phyloP scores from a whole-genome alignment of 306 rosid species.

The Ammopiptanthus mongolicus region DNA sequence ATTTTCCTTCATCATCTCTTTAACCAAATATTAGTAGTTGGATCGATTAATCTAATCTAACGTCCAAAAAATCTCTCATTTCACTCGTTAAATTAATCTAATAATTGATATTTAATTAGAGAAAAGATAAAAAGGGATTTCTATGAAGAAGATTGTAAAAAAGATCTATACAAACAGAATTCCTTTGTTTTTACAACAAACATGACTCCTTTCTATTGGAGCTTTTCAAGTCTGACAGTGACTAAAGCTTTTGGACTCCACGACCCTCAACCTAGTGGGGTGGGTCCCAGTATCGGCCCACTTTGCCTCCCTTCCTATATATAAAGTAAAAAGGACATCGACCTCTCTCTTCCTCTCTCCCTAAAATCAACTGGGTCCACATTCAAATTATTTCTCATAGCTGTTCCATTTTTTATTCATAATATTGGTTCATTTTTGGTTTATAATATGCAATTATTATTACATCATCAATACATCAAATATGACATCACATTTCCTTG shows the following conservation, averaged over 20 bases:
- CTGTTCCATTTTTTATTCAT: not conserved
- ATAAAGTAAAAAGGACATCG: slow-evolving; percentile 40
- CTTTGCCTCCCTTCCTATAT: slow-evolving; percentile 26
- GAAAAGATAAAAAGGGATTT: too few species aligned
- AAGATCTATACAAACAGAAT: too few species aligned
- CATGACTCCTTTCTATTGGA: slow-evolving; percentile 25
- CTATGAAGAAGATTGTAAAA: too few species aligned
- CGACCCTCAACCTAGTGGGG: not conserved
- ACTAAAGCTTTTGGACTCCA: slow-evolving; percentile 50
- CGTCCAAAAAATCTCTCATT: too few species aligned
- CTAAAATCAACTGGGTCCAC: slow-evolving; percentile 44
- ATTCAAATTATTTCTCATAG: slow-evolving; percentile 29
- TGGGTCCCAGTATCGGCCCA: slow-evolving; percentile 50
- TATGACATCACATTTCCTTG: slow-evolving; percentile 23
- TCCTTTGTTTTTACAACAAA: not conserved
- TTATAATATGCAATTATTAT: not conserved
- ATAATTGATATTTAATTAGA: too few species aligned
- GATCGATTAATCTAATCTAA: too few species aligned
- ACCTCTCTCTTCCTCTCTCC: slow-evolving; percentile 17
- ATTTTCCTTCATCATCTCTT: too few species aligned
- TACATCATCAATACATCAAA: slow-evolving; percentile 36
- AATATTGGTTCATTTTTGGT: not conserved
- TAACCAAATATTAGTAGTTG: too few species aligned
- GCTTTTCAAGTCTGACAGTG: slow-evolving; percentile 37
- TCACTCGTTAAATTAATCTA: too few species aligned